Evolutionary conservation across 2,329 filamentous ascomycete species (phyloP).

Genomic region (Basipetospora chlamydospora): DNA sequence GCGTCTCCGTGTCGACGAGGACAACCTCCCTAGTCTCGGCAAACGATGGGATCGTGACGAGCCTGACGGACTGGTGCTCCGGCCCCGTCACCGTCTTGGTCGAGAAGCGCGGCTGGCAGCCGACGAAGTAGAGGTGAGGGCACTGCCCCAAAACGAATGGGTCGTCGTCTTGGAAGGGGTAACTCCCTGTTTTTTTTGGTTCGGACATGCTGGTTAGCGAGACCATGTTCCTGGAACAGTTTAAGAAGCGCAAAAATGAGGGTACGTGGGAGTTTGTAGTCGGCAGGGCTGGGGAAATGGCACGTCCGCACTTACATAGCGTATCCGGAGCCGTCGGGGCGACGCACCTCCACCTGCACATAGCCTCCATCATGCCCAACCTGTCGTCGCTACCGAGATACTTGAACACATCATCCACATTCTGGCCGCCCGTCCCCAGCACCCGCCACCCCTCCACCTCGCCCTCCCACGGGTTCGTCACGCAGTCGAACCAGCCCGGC

Average conservation of each 20-base stretch:
- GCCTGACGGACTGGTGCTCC: constrained; percentile 54
- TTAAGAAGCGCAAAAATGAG: no score
- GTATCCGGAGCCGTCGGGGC: constrained; percentile 95
- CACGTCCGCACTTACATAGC: constrained; percentile 50
- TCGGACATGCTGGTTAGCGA: no score
- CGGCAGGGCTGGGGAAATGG: no score
- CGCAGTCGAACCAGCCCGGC: constrained; percentile 67
- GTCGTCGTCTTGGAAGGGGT: constrained; percentile 89
- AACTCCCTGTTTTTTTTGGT: constrained; percentile 60
- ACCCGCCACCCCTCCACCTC: constrained; percentile 84
- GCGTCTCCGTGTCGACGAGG: constrained; percentile 69
- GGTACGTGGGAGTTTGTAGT: no score
- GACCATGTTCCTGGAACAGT: no score
- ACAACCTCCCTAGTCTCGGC: constrained; percentile 64
- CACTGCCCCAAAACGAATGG: constrained; percentile 75
- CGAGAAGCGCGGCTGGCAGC: constrained; percentile 67
- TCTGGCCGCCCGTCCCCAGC: constrained; percentile 79
- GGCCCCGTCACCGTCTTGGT: constrained; percentile 54
- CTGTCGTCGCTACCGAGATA: constrained; percentile 70
- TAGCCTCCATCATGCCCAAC: constrained; percentile 82
- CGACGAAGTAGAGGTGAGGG: constrained; percentile 83
- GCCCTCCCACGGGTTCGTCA: constrained; percentile 88
- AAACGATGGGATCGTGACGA: constrained; percentile 78
- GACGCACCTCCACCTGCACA: constrained; percentile 80
- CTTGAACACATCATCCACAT: constrained; percentile 84